phyloP scores from a whole-genome alignment of 805 yeast genomes.

The Spathaspora arborariae region DNA sequence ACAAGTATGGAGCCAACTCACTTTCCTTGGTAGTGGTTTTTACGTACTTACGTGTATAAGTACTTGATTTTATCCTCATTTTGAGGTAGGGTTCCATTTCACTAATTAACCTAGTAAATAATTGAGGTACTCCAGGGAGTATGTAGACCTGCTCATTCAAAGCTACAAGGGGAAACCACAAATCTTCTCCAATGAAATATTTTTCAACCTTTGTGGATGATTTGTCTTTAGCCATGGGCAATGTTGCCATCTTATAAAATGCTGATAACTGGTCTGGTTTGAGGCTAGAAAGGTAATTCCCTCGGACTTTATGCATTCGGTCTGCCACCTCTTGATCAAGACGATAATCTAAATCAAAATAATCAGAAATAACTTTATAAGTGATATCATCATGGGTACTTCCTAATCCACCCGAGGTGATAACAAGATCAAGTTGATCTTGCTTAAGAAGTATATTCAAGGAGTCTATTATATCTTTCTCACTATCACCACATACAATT shows the following conservation, averaged over 20 bases:
- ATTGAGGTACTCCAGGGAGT: conserved; percentile 80
- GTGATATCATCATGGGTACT: conserved; percentile 92
- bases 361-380: conserved; percentile 68
- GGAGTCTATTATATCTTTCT: conserved; percentile 55
- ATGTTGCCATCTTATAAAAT: conserved; percentile 73
- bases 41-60: conserved; percentile 49
- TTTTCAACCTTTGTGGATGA: conserved; percentile 34
- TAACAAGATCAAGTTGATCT: conserved; percentile 57
- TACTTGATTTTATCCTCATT: conserved; percentile 17
- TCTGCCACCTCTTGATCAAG: conserved; percentile 56
- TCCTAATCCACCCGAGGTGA: conserved; percentile 76
- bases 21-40: conserved; percentile 61
- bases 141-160: conserved; percentile 63
- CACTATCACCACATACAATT: conserved; percentile 75
- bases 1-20: conserved; percentile 61
- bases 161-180: conserved; percentile 85
- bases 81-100: conserved; percentile 36
- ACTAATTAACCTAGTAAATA: conserved; percentile 55
- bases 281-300: conserved; percentile 29
- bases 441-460: conserved; percentile 40
- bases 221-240: conserved; percentile 42
- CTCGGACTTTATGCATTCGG: conserved; percentile 52
- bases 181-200: conserved; percentile 39
- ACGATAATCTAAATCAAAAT: conserved; percentile 47
- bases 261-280: conserved; percentile 49